phyloP scores from a whole-genome alignment of 2,329 filamentous ascomycete species.

The Apiospora kogelbergensis region DNA sequence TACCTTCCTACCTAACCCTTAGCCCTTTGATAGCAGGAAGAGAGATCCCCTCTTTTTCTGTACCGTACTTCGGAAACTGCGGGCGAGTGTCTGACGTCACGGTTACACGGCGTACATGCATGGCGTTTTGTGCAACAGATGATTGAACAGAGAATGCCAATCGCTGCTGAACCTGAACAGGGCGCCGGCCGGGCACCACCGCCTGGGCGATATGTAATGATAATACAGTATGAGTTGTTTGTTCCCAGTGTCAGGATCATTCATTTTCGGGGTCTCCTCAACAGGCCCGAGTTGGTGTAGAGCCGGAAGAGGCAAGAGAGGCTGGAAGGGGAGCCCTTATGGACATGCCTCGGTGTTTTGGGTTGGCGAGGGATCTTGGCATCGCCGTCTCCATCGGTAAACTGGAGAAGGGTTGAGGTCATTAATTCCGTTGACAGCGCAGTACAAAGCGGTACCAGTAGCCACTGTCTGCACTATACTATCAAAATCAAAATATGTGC shows the following conservation, averaged over 20 bases:
- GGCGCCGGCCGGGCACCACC: neutral
- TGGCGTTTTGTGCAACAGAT: neutral
- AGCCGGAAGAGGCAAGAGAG: neutral
- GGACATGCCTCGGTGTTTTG: neutral
- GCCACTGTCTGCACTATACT: neutral
- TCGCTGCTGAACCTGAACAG: neutral
- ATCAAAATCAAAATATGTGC: neutral
- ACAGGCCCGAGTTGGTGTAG: neutral
- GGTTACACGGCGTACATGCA: neutral
- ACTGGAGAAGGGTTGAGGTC: slow-evolving; percentile 4
- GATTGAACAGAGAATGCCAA: neutral
- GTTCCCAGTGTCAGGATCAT: neutral
- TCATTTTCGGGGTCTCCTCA: neutral
- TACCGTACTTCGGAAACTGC: neutral
- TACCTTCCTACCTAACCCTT: no score
- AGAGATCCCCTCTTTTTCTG: neutral
- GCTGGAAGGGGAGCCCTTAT: neutral
- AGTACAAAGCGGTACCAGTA: neutral
- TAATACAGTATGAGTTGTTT: neutral
- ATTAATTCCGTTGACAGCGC: neutral
- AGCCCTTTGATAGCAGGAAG: neutral
- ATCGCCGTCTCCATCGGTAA: slow-evolving; percentile 1
- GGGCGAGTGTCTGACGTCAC: neutral
- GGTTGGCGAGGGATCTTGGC: neutral
- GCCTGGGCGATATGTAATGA: neutral